phyloP scores from a whole-genome alignment of 306 rosid species.

The Sesbania bispinosa region DNA sequence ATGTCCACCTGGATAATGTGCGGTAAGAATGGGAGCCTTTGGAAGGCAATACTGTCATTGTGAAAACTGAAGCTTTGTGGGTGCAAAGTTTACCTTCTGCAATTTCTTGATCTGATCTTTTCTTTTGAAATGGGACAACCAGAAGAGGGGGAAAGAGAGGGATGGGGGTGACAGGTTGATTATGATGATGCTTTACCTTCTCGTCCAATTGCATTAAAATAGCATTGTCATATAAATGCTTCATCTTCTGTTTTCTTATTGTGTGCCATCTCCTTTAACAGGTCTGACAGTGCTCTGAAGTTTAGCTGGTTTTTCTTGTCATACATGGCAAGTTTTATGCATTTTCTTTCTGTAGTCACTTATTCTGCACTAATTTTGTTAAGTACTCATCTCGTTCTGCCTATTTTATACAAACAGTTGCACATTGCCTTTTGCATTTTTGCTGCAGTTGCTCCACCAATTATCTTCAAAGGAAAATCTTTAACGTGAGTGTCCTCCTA shows the following conservation, averaged over 20 bases:
- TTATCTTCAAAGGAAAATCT: slow-evolving; percentile 77
- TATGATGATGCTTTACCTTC: not conserved
- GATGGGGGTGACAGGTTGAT: not conserved
- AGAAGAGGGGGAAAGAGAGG: not conserved
- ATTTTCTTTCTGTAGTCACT: slow-evolving; percentile 10
- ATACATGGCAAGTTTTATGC: slow-evolving; percentile 54
- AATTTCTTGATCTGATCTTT: not conserved
- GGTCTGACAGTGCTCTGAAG: slow-evolving; percentile 95
- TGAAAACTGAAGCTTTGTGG: not conserved
- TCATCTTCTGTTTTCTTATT: slow-evolving; percentile 19
- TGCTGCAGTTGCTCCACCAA: slow-evolving; percentile 83
- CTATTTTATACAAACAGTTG: slow-evolving; percentile 48
- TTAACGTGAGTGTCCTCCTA: slow-evolving; percentile 65
- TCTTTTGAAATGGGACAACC: not conserved
- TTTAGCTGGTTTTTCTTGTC: slow-evolving; percentile 82
- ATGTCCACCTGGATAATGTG: slow-evolving; percentile 1
- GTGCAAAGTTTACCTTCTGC: not conserved
- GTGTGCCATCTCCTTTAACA: slow-evolving; percentile 38
- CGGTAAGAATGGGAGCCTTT: slow-evolving; percentile 9
- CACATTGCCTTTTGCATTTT: slow-evolving; percentile 85
- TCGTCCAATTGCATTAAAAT: not conserved
- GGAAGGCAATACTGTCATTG: slow-evolving; percentile 4
- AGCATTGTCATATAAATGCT: slow-evolving; percentile 3
- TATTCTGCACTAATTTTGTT: slow-evolving; percentile 19
- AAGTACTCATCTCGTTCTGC: slow-evolving; percentile 26